Percentiles rank a stretch among this genome's conserved stretches.
Conservation (phyloP, 2,329 filamentous ascomycete genomes). For the Pestalotiopsis sp. region DNA sequence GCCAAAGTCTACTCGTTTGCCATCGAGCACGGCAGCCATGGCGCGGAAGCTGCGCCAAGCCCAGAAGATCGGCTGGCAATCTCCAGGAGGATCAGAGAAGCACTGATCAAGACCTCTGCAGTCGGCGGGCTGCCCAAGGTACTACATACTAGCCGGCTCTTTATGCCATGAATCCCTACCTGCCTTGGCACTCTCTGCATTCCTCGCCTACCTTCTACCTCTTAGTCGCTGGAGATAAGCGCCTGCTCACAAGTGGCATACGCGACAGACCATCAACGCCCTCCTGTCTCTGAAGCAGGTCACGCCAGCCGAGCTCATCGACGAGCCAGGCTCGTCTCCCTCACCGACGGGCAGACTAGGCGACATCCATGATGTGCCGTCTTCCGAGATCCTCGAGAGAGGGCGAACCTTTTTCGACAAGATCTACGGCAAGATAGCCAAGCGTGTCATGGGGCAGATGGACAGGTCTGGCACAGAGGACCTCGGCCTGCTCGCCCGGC, state of each 20-base stretch:
- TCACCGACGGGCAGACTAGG: slow-evolving; percentile 41
- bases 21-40: slow-evolving; percentile 32
- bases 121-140: slow-evolving; percentile 55
- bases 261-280: slow-evolving; percentile 46
- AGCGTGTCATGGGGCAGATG: slow-evolving; percentile 50
- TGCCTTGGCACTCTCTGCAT: neutral
- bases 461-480: slow-evolving; percentile 52
- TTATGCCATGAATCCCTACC: neutral
- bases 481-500: slow-evolving; percentile 46
- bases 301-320: slow-evolving; percentile 44
- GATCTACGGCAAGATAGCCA: slow-evolving; percentile 52
- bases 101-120: slow-evolving; percentile 49
- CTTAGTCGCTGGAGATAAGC: neutral
- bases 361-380: slow-evolving; percentile 41
- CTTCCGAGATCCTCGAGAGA: slow-evolving; percentile 40
- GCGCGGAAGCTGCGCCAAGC: slow-evolving; percentile 24
- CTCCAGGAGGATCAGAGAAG: slow-evolving; percentile 49
- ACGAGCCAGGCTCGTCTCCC: slow-evolving; percentile 32
- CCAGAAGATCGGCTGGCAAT: slow-evolving; percentile 44
- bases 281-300: slow-evolving; percentile 45
- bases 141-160: slow-evolving; percentile 1
- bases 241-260: slow-evolving; percentile 7
- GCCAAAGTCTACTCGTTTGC: slow-evolving; percentile 45
- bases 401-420: slow-evolving; percentile 50
- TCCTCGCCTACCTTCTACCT: neutral